Evolutionary conservation across 805 yeast species (phyloP), one percentile per base, ranked within the genome.

Genomic region (Blastobotrys attinorum): DNA sequence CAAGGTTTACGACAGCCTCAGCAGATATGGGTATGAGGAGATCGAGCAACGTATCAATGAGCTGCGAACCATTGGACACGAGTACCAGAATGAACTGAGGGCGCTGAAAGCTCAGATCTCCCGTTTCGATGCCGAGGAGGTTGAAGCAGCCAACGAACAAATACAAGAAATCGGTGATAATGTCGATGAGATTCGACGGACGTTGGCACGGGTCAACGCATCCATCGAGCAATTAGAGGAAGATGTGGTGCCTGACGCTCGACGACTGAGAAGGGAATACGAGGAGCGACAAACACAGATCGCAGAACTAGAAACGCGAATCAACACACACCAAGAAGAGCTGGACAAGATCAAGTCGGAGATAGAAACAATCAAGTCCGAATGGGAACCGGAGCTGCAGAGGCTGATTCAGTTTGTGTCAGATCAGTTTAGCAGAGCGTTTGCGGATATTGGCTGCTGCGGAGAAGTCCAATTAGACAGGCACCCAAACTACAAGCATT

Each of bases 391-490:
- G 1, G 71, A 73, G 48, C 63, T 90, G 21, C 69, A 73, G 3
- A 53, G 52, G 2, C 66, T 84, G 37, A 76, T 85, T 0, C 50
- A 51, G 2, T 60, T 65, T 22, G 81, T 89, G 3, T 81, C 94
- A 0, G 49, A 53, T 1, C 77, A 79, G 44, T 92, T 89, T 62
- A 66, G 82, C 11, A 65, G 68, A 18, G 73, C 83, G 40, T 86
- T 92, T 60, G 66, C 70, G 3, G 69, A 75, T 7, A 88, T 88
- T 25, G 95, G 95, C 1, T 83, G 90, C 60, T 87, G 80, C 21
- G 98, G 98, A n/a, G 78, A 75, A 51, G 86, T 92, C 3, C 60
- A 62, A 31, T 67, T 88, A 34, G 70, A 73, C 10, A 71, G 71
- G 29, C 71, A 67, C 17, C 75, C 71, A 2, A 48, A 51, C 8